These are phyloP conservation scores for Wallemia mellicola DNA, from an alignment of 1,284 basidiomycete species.

Conservation along the genomic window DNA sequence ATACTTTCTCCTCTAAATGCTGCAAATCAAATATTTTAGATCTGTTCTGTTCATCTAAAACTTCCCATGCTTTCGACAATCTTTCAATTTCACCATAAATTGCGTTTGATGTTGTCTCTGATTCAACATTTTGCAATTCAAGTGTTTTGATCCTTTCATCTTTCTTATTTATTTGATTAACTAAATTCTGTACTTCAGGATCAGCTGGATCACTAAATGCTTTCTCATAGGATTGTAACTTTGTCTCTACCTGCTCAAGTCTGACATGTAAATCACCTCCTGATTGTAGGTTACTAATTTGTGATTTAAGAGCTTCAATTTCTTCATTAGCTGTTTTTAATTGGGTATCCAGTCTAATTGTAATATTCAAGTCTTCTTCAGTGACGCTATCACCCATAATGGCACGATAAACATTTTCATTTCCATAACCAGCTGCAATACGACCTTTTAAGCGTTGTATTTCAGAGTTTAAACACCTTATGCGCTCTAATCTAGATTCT, in stretches of 20 bases:
- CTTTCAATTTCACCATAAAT: constrained; percentile 63
- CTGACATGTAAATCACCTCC: constrained; percentile 7
- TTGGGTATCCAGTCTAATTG: constrained; percentile 8
- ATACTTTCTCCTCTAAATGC: constrained; percentile 41
- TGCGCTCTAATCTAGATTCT: constrained; percentile 38
- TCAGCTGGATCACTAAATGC: constrained; percentile 18
- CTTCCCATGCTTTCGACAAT: constrained; percentile 59
- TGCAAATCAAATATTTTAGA: constrained; percentile 57
- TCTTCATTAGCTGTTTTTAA: constrained; percentile 6
- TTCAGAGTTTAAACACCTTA: constrained; percentile 41
- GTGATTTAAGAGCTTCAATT: constrained; percentile 6
- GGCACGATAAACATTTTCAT: constrained; percentile 40
- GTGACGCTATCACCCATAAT: constrained; percentile 26
- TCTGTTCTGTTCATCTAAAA: constrained; percentile 49
- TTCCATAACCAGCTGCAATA: constrained; percentile 39
- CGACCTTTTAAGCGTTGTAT: constrained; percentile 40
- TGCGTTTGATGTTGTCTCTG: constrained; percentile 31
- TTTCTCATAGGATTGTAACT: constrained; percentile 32
- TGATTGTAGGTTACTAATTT: constrained; percentile 4
- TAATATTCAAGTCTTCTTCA: constrained; percentile 29
- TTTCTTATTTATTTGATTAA: constrained; percentile 27
- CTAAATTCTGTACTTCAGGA: constrained; percentile 24
- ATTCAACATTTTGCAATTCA: constrained; percentile 18
- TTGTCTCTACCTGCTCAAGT: constrained; percentile 22
- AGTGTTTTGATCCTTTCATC: constrained; percentile 31